Evolutionary conservation across 2,329 filamentous ascomycete genomes (phyloP), one percentile per base, ranked within the genome.

Genomic region (Elsinoe australis): DNA sequence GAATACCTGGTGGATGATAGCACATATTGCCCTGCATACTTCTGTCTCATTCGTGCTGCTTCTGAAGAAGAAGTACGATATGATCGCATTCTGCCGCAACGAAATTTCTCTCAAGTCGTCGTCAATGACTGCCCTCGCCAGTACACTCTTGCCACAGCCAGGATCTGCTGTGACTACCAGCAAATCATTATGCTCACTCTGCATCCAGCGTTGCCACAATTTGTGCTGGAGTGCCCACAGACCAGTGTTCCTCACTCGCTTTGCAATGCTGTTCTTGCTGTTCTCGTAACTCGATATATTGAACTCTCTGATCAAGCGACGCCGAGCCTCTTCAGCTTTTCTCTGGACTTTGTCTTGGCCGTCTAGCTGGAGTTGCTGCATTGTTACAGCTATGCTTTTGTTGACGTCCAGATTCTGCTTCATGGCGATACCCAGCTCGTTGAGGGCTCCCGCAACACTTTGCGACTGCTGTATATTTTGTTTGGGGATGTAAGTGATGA

Each of bases 121-220:
- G 38, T 68, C 59, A 9, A 67, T 54, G 1, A 68, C 54, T 3
- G 57, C 61, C 52, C 55, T 59, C 1, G 63, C 49, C 1, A 68
- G 55, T 0, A 69, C 66, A 21, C 64, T 68, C 51, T 68, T 69
- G 4, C 66, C 65, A 50, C 62, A 68, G 19, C 66, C 65, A 5
- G 63, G 64, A 46, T 66, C 63, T 0, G 66, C 66, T 10, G 64
- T 65, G 6, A 67, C 53, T 64, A 59, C 67, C 15, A 69, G 61
- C n/a, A 68, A 55, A 14, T 26, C 32, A 12, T 18, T 18, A 9
- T 14, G 4, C 1, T 10, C 3, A 22, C 48, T 60, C 2, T 56
- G 15, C 26, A 12, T 50, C 64, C 61, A 67, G 5, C 50, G 24
- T 1, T 34, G 44, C 48, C 61, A 67, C 31, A 55, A 34, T 7